phyloP scores from a whole-genome alignment of 2,329 filamentous ascomycete genomes.

The Epichloe bromicola region DNA sequence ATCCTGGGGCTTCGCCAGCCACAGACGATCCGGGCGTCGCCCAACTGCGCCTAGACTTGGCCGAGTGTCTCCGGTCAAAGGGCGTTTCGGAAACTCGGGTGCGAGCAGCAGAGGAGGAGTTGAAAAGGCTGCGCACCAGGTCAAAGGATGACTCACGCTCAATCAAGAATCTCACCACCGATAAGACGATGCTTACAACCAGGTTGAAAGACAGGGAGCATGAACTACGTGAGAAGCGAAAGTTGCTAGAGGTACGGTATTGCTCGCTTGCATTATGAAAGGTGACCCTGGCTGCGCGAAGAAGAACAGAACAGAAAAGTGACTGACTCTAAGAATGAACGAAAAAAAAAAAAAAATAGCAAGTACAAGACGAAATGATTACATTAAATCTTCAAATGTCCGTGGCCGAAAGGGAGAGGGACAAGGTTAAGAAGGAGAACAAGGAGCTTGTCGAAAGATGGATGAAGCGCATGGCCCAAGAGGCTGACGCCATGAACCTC shows the following conservation, averaged over 20 bases:
- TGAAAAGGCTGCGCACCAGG: constrained; percentile 48
- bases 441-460: constrained; percentile 79
- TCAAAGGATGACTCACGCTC: constrained; percentile 45
- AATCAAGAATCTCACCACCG: constrained; percentile 48
- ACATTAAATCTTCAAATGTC: constrained; percentile 79
- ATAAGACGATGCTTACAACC: constrained; percentile 47
- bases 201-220: constrained; percentile 71
- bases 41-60: constrained; percentile 55
- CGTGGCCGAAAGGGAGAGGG: constrained; percentile 63
- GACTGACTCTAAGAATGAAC: neutral
- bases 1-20: constrained; percentile 1
- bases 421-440: constrained; percentile 69
- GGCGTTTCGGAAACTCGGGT: constrained; percentile 54
- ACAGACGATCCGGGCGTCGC: constrained; percentile 23
- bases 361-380: constrained; percentile 88
- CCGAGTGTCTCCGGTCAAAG: constrained; percentile 63
- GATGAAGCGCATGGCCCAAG: constrained; percentile 77
- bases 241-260: constrained; percentile 56
- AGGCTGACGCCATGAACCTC: constrained; percentile 78
- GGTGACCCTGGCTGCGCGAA: too few species aligned
- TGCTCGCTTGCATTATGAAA: neutral
- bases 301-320: neutral
- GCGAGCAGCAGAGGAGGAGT: constrained; percentile 47
- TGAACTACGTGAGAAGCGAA: constrained; percentile 72
- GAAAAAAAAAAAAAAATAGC: constrained; percentile 24